Conservation (phyloP, 805 yeast species). For the Yamadazyma tumulicola region DNA sequence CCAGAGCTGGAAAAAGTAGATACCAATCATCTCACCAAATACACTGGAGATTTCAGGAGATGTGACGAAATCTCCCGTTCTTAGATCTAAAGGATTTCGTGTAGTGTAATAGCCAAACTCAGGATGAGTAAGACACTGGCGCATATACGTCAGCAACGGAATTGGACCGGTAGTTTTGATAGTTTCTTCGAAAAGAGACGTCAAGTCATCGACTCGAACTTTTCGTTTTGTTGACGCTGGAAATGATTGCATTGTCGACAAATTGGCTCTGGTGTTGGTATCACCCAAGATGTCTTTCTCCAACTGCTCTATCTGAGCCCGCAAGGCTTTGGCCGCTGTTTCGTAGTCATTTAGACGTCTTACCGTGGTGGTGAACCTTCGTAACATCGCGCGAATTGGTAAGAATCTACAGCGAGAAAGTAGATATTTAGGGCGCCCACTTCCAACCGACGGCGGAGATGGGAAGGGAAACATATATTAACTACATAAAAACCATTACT, state of each 20-base stretch:
- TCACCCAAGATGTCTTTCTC: slow-evolving; percentile 38
- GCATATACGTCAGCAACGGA: slow-evolving; percentile 69
- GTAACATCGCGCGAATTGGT: too few relatives aligned
- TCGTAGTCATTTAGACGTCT: slow-evolving; percentile 28
- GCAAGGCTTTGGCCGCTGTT: slow-evolving; percentile 31
- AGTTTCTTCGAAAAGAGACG: slow-evolving; percentile 43
- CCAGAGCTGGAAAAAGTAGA: slow-evolving; percentile 66
- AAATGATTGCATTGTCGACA: slow-evolving; percentile 34
- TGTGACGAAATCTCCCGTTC: slow-evolving; percentile 72
- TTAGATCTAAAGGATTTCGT: slow-evolving; percentile 62
- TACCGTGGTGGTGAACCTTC: background rate
- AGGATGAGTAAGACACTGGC: slow-evolving; percentile 78
- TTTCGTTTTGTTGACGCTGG: slow-evolving; percentile 21
- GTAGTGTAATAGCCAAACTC: slow-evolving; percentile 76
- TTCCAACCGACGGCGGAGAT: background rate
- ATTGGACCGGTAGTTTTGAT: slow-evolving; percentile 75
- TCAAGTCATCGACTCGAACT: slow-evolving; percentile 21
- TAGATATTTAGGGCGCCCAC: too few relatives aligned
- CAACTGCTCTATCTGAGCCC: slow-evolving; percentile 27
- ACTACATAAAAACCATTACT: background rate
- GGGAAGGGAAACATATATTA: background rate
- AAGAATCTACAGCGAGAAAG: too few relatives aligned
- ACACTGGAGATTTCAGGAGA: slow-evolving; percentile 85
- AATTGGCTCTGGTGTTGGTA: slow-evolving; percentile 30
- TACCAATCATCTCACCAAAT: slow-evolving; percentile 81